Base-by-base conservation (phyloP, 148 eudicot genomes). In the Suaeda aralocaspica region DNA sequence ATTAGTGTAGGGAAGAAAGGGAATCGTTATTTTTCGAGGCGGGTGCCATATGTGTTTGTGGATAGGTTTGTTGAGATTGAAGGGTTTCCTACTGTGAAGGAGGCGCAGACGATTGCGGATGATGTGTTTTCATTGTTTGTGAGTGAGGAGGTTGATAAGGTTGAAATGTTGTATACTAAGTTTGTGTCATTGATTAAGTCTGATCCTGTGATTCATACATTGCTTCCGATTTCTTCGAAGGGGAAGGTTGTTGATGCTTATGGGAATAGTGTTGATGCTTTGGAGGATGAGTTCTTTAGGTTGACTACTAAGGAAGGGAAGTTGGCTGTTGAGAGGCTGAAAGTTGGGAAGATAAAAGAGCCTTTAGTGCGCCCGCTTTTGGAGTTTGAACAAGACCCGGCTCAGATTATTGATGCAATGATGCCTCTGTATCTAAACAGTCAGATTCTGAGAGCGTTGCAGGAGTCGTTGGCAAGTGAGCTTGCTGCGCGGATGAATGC, bases 1-100 rank as follows among this genome's bases (percentile, higher is more conserved):
- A 83, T 90, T 1, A 90, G 96, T 81, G 92, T 90, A 57, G 96
- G 96, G 2, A 90, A 83, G 65, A 90, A 84, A 86, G 92, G 96
- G 6, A 90, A 86, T 74, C 59, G 81, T 1, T 86, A 88, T 80
- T 88, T 86, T 65, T 46, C 62, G 24, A 70, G 83, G 25, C 76
- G 84, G 55, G 6, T 59, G 46, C 62, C 64, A 22, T 13, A 22
- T 67, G 49, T 88, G 15, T 14, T 21, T 10, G 87, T 88, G 55
- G 92, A 82, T 50, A 77, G 82, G 52, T 88, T 83, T 51, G 69
- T 87, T 2, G 87, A 79, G 59, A 81, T 84, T 18, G 84, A 76
- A 12, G 76, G 82, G 22, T 85, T 87, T 78, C 89, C 89, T 11
- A 85, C 85, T 9, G 77, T 81, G 0, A 85, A 81, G 78, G 87